Percentiles rank a stretch among this genome's conserved stretches.
These are phyloP conservation scores for Ambrosia artemisiifolia DNA, from an alignment of 129 eudicot genomes.

Conservation along the genomic window DNA sequence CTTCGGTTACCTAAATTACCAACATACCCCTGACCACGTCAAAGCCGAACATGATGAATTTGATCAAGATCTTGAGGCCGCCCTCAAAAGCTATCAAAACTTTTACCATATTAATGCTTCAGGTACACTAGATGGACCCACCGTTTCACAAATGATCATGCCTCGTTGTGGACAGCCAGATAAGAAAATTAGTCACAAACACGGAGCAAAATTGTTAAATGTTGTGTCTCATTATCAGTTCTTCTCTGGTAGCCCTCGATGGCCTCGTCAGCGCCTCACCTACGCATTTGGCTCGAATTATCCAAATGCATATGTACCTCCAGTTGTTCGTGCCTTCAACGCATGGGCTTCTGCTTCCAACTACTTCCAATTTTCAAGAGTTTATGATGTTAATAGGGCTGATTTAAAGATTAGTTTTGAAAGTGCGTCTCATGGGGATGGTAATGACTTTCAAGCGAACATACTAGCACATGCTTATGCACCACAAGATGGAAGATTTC, in stretches of 20 bases:
- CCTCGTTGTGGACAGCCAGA: constrained; percentile 17
- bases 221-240: constrained; percentile 9
- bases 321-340: constrained; percentile 12
- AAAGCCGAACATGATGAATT: neutral
- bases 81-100: constrained; percentile 23
- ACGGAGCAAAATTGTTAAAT: neutral
- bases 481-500: constrained; percentile 15
- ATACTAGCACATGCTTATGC: constrained; percentile 11
- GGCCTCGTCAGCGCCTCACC: constrained; percentile 7
- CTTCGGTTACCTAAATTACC: constrained; percentile 20
- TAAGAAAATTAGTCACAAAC: neutral
- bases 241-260: neutral
- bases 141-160: constrained; percentile 16
- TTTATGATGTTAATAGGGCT: neutral
- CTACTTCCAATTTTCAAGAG: constrained; percentile 16
- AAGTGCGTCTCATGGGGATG: neutral
- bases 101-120: constrained; percentile 14
- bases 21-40: neutral
- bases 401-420: constrained; percentile 4
- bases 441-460: neutral
- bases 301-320: neutral
- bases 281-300: neutral
- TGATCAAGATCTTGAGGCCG: constrained; percentile 18
- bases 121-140: constrained; percentile 1
- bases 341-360: constrained; percentile 9